A percentile compares a stretch with the other conserved stretches of the same genome.
These are phyloP conservation scores for Colletotrichum tofieldiae DNA, from an alignment of 2,329 filamentous ascomycete species.

Conservation along the genomic window DNA sequence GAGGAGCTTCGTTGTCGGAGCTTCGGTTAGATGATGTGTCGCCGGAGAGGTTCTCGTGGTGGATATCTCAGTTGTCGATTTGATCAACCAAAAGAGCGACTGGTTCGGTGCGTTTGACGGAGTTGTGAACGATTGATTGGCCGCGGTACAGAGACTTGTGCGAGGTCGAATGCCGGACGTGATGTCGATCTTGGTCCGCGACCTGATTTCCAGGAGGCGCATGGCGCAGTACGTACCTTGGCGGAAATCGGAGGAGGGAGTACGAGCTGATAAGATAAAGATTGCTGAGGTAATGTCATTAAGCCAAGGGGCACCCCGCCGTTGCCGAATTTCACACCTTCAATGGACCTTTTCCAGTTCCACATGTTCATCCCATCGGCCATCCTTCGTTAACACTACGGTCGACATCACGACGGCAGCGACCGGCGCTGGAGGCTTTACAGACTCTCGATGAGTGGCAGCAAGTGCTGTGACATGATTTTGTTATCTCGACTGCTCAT, in stretches of 20 bases:
- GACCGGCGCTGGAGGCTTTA: background rate
- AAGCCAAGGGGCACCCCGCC: background rate
- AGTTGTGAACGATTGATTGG: background rate
- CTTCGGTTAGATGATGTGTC: background rate
- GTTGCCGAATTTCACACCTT: background rate
- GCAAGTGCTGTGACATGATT: background rate
- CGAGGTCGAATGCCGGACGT: background rate
- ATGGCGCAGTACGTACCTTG: slow-evolving; percentile 28
- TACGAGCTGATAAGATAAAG: slow-evolving; percentile 30
- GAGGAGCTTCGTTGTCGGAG: slow-evolving; percentile 1
- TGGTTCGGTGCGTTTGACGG: background rate
- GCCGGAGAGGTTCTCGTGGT: background rate
- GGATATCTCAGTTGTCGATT: no score
- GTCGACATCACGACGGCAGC: background rate
- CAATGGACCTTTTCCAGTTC: background rate
- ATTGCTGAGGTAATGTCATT: background rate
- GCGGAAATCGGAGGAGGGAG: background rate
- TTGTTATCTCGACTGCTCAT: no score
- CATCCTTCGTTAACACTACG: background rate
- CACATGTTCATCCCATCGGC: slow-evolving; percentile 15
- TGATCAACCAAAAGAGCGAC: background rate
- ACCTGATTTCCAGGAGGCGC: slow-evolving; percentile 18
- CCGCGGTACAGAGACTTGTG: background rate
- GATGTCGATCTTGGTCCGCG: slow-evolving; percentile 17
- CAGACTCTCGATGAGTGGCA: background rate